Base-by-base conservation (phyloP, 129 eudicot genomes). In the Kitagawia praeruptora region DNA sequence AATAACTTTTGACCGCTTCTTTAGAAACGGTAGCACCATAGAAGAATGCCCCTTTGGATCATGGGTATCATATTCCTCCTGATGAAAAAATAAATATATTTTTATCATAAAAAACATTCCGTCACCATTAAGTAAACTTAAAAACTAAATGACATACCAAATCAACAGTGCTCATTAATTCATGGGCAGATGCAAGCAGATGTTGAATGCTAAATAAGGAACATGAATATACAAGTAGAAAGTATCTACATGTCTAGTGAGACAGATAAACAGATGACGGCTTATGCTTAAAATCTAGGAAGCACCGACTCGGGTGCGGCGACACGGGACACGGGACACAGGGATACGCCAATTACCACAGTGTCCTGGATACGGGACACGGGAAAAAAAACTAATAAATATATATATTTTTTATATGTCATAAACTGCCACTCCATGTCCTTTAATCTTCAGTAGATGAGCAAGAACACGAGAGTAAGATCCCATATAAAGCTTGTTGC, bases 21-120 rank as follows among this genome's bases (percentile, higher is more conserved):
- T 87, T 15, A 92, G 86, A 84, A 95, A 95, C 37, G 97, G 92
- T 63, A 95, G 80, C 23, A 93, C 89, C 88, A 88, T 86, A 39
- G 92, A 58, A 74, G 89, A 87, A 48, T 92, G 92, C 45, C 97
- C 98, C 84, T 92, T 95, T 25, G 98, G 98, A 84, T 95, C 97
- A 76, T 92, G 96, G 25, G 97, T 92, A 85, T 95, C 97, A 83
- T 92, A 95, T 76, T 92, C 97, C 88, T 95, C 96, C 98, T 95
- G 90, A 54, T 63, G 58, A n/a, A 23, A 34, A 69, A 74, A 39
- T 56, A 81, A 74, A 58, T 72, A 81, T 75, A 0, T 4, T 5
- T 6, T 58, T 8, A 58, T n/a, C 8, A 21, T 1, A 8, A 71
- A 3, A 23, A 73, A 21, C 19, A 31, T 14, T 23, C 67, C 31